Base-by-base conservation (phyloP, 805 yeast genomes). In the Helenozyma rhizophorensis region DNA sequence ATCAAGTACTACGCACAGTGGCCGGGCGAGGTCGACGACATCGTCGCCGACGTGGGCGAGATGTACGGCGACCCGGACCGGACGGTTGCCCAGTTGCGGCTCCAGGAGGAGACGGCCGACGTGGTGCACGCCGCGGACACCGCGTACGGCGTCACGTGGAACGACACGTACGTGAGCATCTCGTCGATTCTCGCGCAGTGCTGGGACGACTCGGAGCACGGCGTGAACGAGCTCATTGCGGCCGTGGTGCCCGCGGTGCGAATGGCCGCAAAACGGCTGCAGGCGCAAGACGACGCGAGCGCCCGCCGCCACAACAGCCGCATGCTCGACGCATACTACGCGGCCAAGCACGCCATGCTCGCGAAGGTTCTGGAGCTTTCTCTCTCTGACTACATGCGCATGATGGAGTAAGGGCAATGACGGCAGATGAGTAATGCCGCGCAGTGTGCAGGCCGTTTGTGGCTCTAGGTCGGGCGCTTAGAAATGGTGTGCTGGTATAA, bases 61-160 rank as follows among this genome's bases (percentile, higher is more conserved):
- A 21, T 28, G 12, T 17, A 17, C 19, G 19, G 19, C 7, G 7
- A 6, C 7, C 19, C 19, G 7, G 33, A 14, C 16, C 34, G 33
- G 14, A 24, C 33, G 10, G 27, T 39, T 4, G 23, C 12, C 9
- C 26, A 29, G 16, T 13, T 44, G 5, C 9, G 21, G 12, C 16
- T 15, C 14, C 45, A 44, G 23, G 49, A 44, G 23, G 13, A 9
- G 9, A 13, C 11, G 5, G 14, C 19, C 8, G 36, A 30, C 14
- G 14, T 29, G 3, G 28, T 43, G 3, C 25, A 27, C n/a, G 45
- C 29, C 9, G 14, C 26, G 5, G 41, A 42, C 3, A 39, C 40
- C 10, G 48, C 41, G 2, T 45, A 36, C 21, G 50, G 50, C 11
- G 50, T 43, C 14, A 25, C 24, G 3, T 36, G 30, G 32, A 18